These are phyloP conservation scores for Amanita muscaria DNA, from an alignment of 768 basidiomycete species.

Conservation along the genomic window DNA sequence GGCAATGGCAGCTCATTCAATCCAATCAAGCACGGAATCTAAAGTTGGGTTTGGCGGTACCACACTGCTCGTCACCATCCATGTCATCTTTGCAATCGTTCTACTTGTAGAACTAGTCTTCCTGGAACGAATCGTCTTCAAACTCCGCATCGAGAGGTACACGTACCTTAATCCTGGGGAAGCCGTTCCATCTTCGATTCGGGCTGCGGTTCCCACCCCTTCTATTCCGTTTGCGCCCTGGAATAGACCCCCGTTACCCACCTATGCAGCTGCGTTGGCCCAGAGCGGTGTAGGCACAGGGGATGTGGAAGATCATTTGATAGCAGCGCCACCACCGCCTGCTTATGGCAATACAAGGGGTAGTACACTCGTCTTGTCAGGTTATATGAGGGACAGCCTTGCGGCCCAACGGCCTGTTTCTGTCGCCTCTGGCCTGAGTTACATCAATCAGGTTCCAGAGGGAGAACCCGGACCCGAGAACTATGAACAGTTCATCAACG, in stretches of 20 bases:
- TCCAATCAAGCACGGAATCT: too few relatives aligned
- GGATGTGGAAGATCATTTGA: slow-evolving; percentile 64
- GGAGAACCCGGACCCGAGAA: slow-evolving; percentile 36
- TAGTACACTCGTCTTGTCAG: slow-evolving; percentile 51
- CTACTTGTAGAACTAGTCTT: slow-evolving; percentile 47
- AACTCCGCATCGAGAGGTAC: slow-evolving; percentile 62
- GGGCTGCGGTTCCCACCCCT: slow-evolving; percentile 13
- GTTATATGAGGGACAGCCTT: slow-evolving; percentile 39
- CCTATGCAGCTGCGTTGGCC: slow-evolving; percentile 62
- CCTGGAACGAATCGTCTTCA: slow-evolving; percentile 54
- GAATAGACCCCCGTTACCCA: slow-evolving; percentile 62
- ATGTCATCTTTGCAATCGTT: slow-evolving; percentile 50
- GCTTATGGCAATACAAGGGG: slow-evolving; percentile 72
- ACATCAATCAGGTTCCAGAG: slow-evolving; percentile 19
- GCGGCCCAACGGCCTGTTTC: slow-evolving; percentile 40
- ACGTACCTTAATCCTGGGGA: slow-evolving; percentile 51
- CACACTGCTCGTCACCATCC: slow-evolving; percentile 44
- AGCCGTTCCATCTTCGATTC: slow-evolving; percentile 33
- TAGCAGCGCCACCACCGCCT: slow-evolving; percentile 62
- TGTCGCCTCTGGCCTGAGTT: slow-evolving; percentile 25
- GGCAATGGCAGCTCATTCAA: slow-evolving; percentile 25
- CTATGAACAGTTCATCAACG: slow-evolving; percentile 49
- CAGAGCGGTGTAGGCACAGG: slow-evolving; percentile 64
- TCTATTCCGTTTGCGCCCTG: slow-evolving; percentile 50
- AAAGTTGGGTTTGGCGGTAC: slow-evolving; percentile 12